Conservation (phyloP, 805 yeast genomes). For the Yarrowia porcina region DNA sequence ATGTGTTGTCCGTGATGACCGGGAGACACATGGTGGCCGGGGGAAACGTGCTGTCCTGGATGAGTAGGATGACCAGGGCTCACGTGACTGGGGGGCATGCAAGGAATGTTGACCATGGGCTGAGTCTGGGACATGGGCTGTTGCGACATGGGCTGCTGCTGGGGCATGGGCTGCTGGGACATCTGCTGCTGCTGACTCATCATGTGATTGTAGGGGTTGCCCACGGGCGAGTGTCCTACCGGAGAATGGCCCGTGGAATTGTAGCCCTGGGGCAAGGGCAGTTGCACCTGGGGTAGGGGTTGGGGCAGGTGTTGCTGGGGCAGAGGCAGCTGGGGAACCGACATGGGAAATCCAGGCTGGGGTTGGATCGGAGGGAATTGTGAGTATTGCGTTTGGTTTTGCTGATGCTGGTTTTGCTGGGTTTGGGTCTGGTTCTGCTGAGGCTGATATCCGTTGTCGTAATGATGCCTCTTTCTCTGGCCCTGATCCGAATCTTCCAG, state of each 20-base stretch:
- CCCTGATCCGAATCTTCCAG: neutral
- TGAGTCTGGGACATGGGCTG: too few species aligned
- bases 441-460: neutral
- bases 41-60: neutral
- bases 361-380: constrained; percentile 7
- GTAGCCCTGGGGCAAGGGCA: neutral
- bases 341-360: neutral
- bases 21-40: neutral
- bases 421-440: too few species aligned
- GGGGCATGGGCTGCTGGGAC: neutral
- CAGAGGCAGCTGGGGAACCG: neutral
- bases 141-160: neutral
- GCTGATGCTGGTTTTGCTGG: too few species aligned
- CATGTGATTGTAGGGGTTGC: neutral
- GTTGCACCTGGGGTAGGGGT: neutral
- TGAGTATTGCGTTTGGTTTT: too few species aligned
- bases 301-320: neutral
- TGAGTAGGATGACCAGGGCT: neutral
- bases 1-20: neutral
- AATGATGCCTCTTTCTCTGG: neutral
- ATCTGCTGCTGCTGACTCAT: neutral
- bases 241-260: neutral
- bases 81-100: neutral
- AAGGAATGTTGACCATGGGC: neutral
- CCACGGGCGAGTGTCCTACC: neutral